Percentiles rank a stretch among this genome's conserved stretches.
Evolutionary conservation across 495 filamentous ascomycete genomes (phyloP).

Genomic region (Penicillium cinerascens): DNA sequence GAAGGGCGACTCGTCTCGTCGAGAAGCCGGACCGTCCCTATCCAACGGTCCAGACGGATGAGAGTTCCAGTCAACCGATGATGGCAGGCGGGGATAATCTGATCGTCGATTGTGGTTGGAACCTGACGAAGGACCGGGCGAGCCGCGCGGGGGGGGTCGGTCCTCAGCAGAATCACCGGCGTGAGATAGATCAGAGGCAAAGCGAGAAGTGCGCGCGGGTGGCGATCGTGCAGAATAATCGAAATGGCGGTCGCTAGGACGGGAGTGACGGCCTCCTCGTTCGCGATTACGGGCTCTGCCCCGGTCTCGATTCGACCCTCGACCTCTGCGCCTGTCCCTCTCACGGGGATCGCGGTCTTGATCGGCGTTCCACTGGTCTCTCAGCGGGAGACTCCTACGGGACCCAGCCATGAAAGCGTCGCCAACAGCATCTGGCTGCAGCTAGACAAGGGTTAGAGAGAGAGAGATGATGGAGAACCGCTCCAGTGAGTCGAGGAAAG

Average conservation of each 20-base stretch:
- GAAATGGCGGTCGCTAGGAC: slow-evolving; percentile 30
- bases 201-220: slow-evolving; percentile 33
- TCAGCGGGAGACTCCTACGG: slow-evolving; percentile 54
- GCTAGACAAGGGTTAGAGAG: slow-evolving; percentile 8
- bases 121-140: slow-evolving; percentile 24
- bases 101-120: slow-evolving; percentile 14
- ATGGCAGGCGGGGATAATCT: slow-evolving; percentile 9
- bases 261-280: slow-evolving; percentile 29
- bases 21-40: slow-evolving; percentile 19
- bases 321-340: slow-evolving; percentile 37
- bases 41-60: slow-evolving; percentile 16
- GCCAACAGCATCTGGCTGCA: slow-evolving; percentile 42
- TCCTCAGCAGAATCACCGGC: slow-evolving; percentile 30
- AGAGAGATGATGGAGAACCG: slow-evolving; percentile 6
- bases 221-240: slow-evolving; percentile 35
- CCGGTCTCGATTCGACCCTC: slow-evolving; percentile 38
- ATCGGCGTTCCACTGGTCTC: slow-evolving; percentile 55
- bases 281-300: slow-evolving; percentile 35
- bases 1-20: slow-evolving; percentile 33
- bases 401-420: slow-evolving; percentile 53
- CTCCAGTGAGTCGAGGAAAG: slow-evolving; percentile 6
- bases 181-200: slow-evolving; percentile 30
- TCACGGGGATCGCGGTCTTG: slow-evolving; percentile 40
- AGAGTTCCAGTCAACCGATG: slow-evolving; percentile 19
- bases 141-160: slow-evolving; percentile 30